Base-by-base conservation (phyloP, 768 basidiomycete species). In the Zangia roseola region DNA sequence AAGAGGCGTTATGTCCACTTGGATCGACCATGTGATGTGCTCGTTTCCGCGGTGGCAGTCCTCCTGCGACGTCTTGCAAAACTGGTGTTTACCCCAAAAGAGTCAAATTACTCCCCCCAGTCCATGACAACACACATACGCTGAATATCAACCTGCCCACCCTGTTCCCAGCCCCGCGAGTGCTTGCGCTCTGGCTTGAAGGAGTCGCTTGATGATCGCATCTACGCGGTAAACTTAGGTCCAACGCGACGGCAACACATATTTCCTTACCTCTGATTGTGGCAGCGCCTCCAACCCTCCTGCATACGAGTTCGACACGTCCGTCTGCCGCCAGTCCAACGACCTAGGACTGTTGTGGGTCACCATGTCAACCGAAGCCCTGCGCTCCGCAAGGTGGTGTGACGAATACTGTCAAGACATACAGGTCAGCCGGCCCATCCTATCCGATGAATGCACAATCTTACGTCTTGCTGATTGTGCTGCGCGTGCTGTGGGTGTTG, bases 21-120 rank as follows among this genome's bases (percentile, higher is more conserved):
- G 63, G 66, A 62, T 83, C 72, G 68, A 83, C 80, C 74, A 84
- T 78, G 62, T 84, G 82, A 64, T 85, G 84, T 19, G 77, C 69
- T 46, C 84, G 79, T 68, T 86, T 85, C 60, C 84, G 75, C 19
- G 71, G 62, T 16, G 83, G 81, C 39, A 82, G 60, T 35, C 71
- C 72, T 51, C 71, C 72, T 50, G 78, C 64, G 54, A 82, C 71
- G 54, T 82, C 80, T 69, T 81, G 72, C 40, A 69, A 46, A 23
- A 66, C 66, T 66, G 25, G 20, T 20, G 31, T 23, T 7, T 16
- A 14, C 14, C 31, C 50, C 31, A 50, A 40, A 49, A 24, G 40
- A 36, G 47, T 56, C 38, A 56, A 44, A 41, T 49, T 38, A 17
- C 28, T 43, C 38, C 42, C 34, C 47, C 30, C 24, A 25, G 30